Evolutionary conservation across 768 basidiomycete species (phyloP), one percentile per base, ranked within the genome.

Genomic region (Candolleomyces eurysporus): DNA sequence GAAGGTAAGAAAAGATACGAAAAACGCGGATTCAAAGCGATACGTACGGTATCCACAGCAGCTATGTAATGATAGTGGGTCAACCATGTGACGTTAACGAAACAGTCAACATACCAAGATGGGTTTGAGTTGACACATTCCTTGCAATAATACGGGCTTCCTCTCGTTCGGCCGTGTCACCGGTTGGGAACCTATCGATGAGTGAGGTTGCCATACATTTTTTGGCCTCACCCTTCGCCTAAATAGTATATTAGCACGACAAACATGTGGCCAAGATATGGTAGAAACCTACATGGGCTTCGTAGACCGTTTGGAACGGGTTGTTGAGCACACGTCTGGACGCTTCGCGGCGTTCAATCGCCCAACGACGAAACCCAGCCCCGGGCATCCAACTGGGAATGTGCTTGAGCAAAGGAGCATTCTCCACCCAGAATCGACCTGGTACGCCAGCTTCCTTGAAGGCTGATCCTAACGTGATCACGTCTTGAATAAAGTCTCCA

Each of bases 381-480:
- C 76, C 75, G 8, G 77, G 76, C 45, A 78, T 50, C 77, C 77
- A 79, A 0, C 63, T 45, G 0, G 78, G 78, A n/a, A 76, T 60
- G 58, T 76, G 67, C 8, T 65, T 67, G 26, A 78, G 54, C 5
- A 62, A 26, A 0, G 66, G 66, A 22, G 64, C 36, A 26, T 57
- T 16, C 42, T 68, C 56, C 21, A 64, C 62, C 14, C 66, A 40
- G 36, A 61, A 61, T 16, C 48, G 4, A 36, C 69, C 26, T 68
- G 74, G 42, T 65, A 70, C 4, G 48, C 63, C 61, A 61, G 68
- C 31, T 61, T 64, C n/a, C 58, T 55, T 17, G 64, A 72, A n/a
- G 62, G 68, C 62, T 9, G 67, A 55, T 13, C 68, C 63, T 5
- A 70, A 69, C 2, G 64, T 58, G 30, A 78, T 71, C 3, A 72